Base-by-base conservation (phyloP, 1,284 basidiomycete genomes). In the Cutaneotrichosporon dermatis region DNA sequence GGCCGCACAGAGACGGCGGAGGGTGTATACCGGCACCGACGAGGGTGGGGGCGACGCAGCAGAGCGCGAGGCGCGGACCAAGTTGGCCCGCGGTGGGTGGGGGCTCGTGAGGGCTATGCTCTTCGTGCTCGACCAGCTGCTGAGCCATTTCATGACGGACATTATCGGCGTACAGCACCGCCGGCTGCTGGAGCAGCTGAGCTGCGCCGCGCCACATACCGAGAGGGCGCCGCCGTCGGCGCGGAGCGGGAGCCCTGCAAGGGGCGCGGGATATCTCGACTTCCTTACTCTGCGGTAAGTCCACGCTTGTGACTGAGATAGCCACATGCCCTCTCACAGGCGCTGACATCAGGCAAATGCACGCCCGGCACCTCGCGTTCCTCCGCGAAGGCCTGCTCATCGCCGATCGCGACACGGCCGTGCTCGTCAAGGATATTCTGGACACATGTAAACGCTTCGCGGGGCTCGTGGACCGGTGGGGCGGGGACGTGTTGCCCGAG, bases 131-230 rank as follows among this genome's bases (percentile, higher is more conserved):
- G 92, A 93, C 58, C 66, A 78, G 39, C 72, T 93, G 7, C 78
- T 89, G 52, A 86, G 86, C 6, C 92, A 93, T 74, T 83, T 90
- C 62, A 90, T 92, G 89, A 89, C 85, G 64, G 92, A 95, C 66
- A 90, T 95, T 7, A 83, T 94, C 35, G 92, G 93, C 61, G 84
- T 87, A 12, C 91, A 95, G 73, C 92, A 88, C 70, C 78, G 58
- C 5, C 60, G 66, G 3, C 61, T 76, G 9, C 61, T 75, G 4
- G 66, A 66, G 16, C 63, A 72, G 45, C 59, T 77, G 4, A 64
- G 69, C 9, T 33, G 25, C 39, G 50, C 48, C n/a, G 50, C 50
- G 3, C 58, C 40, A 13, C 11, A 41, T 12, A 39, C 46, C 46
- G 9, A 55, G 40, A 25, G 41, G 36, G 12, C 25, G 37, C 6